Evolutionary conservation across 371 early-diverging fungal species (phyloP), one percentile per base, ranked within the genome.

Genomic region (Mucor mucedo): DNA sequence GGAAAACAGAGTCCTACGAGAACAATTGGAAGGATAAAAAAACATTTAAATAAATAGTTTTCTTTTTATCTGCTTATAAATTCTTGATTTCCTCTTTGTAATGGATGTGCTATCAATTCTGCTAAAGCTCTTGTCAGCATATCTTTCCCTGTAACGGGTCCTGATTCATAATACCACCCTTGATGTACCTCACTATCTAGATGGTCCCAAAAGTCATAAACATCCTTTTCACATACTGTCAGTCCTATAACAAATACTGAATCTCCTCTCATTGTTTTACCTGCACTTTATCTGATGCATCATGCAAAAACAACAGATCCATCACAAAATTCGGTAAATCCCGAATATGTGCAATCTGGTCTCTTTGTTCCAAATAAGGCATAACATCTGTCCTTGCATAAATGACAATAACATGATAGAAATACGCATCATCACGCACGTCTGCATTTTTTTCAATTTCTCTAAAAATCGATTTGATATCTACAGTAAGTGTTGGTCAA

Each of bases 131-230:
- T 56, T 4, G 66, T 10, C 6, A 66, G 1, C 2, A n/a, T 60
- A 27, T 66, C 57, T 52, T 60, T 60, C 7, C 66, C 52, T n/a
- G 14, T 9, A 9, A 42, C 41, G 11, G 30, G 27, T 16, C 48
- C 45, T 7, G 45, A 13, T 42, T 60, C 61, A 39, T 66, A 66
- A 56, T 56, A 60, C 66, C 66, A 66, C n/a, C 66, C 66, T 11
- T 44, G 38, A 1, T 32, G 42, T 9, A 10, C n/a, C 1, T n/a
- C 6, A 35, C 50, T 55, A 50, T 60, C 66, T 1, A 66, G 28
- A 3, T 29, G n/a, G 33, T 5, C 13, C 66, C 66, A 65, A 6
- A n/a, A 9, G 35, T 60, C 56, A 53, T 60, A 65, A 2, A 64
- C 44, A 4, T 9, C 14, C 59, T 38, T 21, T 4, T n/a, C 3